Conservation (phyloP, 106 monocot species). For the Dioscorea dumetorum region DNA sequence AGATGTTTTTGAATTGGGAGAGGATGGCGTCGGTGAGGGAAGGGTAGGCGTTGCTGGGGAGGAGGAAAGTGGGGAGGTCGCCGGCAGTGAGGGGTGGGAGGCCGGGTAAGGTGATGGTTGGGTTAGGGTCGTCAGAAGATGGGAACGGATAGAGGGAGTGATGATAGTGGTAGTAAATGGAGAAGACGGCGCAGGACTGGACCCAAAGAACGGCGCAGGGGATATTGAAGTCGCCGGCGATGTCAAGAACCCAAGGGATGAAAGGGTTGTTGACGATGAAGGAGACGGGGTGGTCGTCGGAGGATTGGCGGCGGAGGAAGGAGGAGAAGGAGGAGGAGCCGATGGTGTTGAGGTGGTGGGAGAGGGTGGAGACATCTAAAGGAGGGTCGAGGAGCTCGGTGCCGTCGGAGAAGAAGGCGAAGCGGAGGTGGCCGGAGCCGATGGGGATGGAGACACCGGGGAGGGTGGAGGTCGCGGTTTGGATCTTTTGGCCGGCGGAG, state of each 20-base stretch:
- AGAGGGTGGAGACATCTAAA: constrained; percentile 9
- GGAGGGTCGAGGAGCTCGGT: constrained; percentile 13
- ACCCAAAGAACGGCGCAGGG: constrained; percentile 73
- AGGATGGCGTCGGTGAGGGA: constrained; percentile 13
- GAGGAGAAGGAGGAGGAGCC: constrained; percentile 21
- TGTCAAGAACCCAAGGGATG: constrained; percentile 67
- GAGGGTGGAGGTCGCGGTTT: constrained; percentile 11
- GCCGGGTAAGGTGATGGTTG: no score
- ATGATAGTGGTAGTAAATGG: constrained; percentile 61
- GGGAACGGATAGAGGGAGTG: constrained; percentile 62
- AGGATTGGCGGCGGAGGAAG: constrained; percentile 39
- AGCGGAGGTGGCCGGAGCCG: constrained; percentile 41
- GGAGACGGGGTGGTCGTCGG: constrained; percentile 34
- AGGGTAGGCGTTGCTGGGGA: constrained; percentile 35
- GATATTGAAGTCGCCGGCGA: constrained; percentile 37
- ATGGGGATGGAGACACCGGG: background rate
- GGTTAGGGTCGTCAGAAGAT: background rate
- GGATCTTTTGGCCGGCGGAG: constrained; percentile 27
- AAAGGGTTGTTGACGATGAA: constrained; percentile 67
- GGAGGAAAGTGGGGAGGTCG: constrained; percentile 66
- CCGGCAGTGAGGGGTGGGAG: background rate
- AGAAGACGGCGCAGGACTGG: constrained; percentile 80
- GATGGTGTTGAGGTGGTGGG: constrained; percentile 20
- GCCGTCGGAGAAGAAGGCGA: constrained; percentile 60
- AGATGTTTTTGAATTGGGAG: constrained; percentile 17